Conservation (phyloP, 2,329 filamentous ascomycete genomes). For the Chaetomium olivaceum region DNA sequence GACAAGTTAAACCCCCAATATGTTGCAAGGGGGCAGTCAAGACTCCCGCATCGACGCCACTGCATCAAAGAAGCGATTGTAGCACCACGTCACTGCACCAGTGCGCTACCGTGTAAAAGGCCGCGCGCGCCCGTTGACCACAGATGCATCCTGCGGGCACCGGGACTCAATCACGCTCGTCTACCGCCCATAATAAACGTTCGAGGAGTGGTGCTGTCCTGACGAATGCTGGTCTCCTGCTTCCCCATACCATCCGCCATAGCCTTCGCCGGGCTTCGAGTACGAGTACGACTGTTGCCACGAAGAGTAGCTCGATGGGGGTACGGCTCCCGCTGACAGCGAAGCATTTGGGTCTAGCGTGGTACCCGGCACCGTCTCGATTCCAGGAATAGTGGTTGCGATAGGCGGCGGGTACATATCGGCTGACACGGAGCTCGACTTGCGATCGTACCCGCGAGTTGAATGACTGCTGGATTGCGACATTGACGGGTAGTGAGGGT, state of each 20-base stretch:
- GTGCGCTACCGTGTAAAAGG: not conserved
- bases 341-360: constrained; percentile 40
- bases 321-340: constrained; percentile 43
- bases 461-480: constrained; percentile 38
- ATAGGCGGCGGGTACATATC: constrained; percentile 48
- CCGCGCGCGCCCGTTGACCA: not conserved
- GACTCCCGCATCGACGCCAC: not conserved
- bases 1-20: constrained; percentile 7
- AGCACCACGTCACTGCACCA: not conserved
- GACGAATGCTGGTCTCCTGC: constrained; percentile 31
- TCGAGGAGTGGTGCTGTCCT: constrained; percentile 30
- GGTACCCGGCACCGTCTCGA: constrained; percentile 41
- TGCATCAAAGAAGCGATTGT: not conserved
- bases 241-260: constrained; percentile 43
- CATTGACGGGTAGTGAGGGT: constrained; percentile 46
- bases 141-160: not conserved
- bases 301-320: constrained; percentile 42
- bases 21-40: not conserved
- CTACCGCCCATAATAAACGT: constrained; percentile 41
- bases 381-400: constrained; percentile 40
- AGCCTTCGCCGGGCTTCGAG: constrained; percentile 42
- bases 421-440: constrained; percentile 42
- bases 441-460: constrained; percentile 46
- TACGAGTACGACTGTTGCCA: constrained; percentile 52
- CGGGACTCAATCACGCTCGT: constrained; percentile 17